phyloP scores from a whole-genome alignment of 306 rosid genomes.

The Rosa chinensis region DNA sequence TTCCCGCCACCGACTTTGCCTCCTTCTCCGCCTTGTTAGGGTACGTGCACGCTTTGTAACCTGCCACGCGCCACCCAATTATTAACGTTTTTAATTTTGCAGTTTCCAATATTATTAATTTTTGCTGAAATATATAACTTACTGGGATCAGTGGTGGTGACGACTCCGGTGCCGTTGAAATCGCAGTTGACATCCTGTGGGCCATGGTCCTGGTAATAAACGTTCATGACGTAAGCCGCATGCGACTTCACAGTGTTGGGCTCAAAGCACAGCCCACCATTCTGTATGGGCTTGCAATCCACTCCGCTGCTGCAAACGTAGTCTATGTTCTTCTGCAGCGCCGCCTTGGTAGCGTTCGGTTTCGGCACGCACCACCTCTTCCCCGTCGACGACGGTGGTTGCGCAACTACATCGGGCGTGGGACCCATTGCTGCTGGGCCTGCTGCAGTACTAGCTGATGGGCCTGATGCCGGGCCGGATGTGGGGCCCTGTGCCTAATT shows the following conservation, averaged over 20 bases:
- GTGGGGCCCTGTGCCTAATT: constrained; percentile 25
- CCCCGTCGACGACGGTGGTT: constrained; percentile 15
- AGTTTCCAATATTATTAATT: background rate
- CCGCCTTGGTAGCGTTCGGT: constrained; percentile 28
- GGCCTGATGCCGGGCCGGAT: background rate
- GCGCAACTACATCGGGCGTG: background rate
- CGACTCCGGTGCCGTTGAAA: constrained; percentile 51
- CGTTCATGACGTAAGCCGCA: constrained; percentile 59
- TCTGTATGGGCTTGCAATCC: constrained; percentile 44
- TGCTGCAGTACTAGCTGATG: background rate
- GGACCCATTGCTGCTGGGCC: constrained; percentile 14
- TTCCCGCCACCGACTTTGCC: constrained; percentile 35
- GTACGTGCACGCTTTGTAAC: constrained; percentile 57
- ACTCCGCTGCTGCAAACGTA: constrained; percentile 49
- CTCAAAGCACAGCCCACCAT: constrained; percentile 48
- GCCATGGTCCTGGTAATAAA: constrained; percentile 51
- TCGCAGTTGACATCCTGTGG: constrained; percentile 54
- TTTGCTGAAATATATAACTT: constrained; percentile 16
- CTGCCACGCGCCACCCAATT: constrained; percentile 29
- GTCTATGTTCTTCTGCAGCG: constrained; percentile 49
- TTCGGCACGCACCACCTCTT: constrained; percentile 51
- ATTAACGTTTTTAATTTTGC: background rate
- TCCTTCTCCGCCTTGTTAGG: constrained; percentile 22
- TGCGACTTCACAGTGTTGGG: constrained; percentile 52
- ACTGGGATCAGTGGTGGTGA: constrained; percentile 65